A percentile compares a stretch with the other conserved stretches of the same genome.
These are phyloP conservation scores for Miscanthus sacchariflorus DNA, from an alignment of 202 grass and related monocot genomes.

Conservation along the genomic window DNA sequence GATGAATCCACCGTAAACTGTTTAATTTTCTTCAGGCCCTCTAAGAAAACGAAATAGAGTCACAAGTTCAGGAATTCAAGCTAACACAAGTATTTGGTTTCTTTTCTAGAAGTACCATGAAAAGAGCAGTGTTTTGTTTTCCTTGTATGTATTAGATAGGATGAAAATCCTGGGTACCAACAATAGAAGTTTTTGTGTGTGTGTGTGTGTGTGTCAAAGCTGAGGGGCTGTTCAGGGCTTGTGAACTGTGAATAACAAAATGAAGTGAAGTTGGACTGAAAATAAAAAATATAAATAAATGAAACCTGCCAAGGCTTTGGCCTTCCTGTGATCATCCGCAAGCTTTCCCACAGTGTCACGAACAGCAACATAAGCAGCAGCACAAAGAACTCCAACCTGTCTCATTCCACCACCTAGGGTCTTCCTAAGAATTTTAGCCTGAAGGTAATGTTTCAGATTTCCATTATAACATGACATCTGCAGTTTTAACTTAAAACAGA, in stretches of 20 bases:
- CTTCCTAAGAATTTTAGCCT: constrained; percentile 93
- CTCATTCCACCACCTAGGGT: constrained; percentile 98
- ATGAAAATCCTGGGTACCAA: background rate
- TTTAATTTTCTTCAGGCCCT: constrained; percentile 79
- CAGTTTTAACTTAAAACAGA: background rate
- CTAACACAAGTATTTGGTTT: background rate
- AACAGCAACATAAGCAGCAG: constrained; percentile 80
- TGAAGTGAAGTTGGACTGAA: background rate
- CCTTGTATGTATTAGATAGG: background rate
- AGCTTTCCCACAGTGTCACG: constrained; percentile 79
- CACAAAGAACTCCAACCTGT: constrained; percentile 90
- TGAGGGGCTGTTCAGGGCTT: background rate
- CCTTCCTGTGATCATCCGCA: constrained; percentile 80
- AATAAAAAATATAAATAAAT: background rate
- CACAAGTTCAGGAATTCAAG: background rate
- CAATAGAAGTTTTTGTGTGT: background rate
- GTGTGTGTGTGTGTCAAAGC: no score
- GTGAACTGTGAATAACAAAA: background rate
- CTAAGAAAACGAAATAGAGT: constrained; percentile 46
- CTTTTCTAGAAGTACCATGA: background rate
- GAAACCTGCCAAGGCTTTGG: constrained; percentile 82
- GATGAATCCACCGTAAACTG: constrained; percentile 61
- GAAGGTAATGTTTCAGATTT: constrained; percentile 26
- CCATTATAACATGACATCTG: background rate
- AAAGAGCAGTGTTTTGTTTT: background rate